phyloP scores from a whole-genome alignment of 2,329 filamentous ascomycete species.

The Beauveria australis region DNA sequence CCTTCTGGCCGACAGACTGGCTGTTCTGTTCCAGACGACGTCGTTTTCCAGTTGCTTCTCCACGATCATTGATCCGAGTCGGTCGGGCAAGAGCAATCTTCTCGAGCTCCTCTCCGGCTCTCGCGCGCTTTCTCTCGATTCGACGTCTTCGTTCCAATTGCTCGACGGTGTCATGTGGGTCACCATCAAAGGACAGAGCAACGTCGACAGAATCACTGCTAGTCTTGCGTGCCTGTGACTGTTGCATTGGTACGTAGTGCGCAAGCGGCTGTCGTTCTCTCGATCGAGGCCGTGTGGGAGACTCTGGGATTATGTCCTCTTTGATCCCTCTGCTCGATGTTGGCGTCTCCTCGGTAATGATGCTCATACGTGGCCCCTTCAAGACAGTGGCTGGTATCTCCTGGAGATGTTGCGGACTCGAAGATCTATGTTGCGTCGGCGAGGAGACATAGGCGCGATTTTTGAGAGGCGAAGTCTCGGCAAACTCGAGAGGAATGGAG shows the following conservation, averaged over 20 bases:
- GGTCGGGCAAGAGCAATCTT: conserved; percentile 30
- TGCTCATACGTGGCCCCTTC: conserved; percentile 15
- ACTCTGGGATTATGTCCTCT: conserved; percentile 29
- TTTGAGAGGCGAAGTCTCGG: conserved; percentile 41
- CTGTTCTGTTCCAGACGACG: background rate
- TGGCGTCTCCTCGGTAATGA: conserved; percentile 20
- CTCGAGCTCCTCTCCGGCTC: conserved; percentile 32
- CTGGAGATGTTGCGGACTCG: conserved; percentile 31
- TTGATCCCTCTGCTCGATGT: conserved; percentile 17
- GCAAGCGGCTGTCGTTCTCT: conserved; percentile 26
- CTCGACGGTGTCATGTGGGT: conserved; percentile 36
- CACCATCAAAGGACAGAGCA: conserved; percentile 22
- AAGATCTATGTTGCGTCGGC: conserved; percentile 31
- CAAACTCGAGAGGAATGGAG: conserved; percentile 37
- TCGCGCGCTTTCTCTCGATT: conserved; percentile 30
- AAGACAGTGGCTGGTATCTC: conserved; percentile 23
- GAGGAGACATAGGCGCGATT: conserved; percentile 39
- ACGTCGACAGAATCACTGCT: conserved; percentile 18
- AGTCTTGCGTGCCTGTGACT: conserved; percentile 35
- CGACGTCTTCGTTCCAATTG: conserved; percentile 27
- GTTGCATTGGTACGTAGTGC: conserved; percentile 37
- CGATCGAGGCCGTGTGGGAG: conserved; percentile 22
- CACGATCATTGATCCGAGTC: conserved; percentile 15
- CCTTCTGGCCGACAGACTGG: background rate
- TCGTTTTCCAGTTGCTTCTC: conserved; percentile 19